Evolutionary conservation across 2,329 filamentous ascomycete genomes (phyloP).

Genomic region (Neonectria sp.): DNA sequence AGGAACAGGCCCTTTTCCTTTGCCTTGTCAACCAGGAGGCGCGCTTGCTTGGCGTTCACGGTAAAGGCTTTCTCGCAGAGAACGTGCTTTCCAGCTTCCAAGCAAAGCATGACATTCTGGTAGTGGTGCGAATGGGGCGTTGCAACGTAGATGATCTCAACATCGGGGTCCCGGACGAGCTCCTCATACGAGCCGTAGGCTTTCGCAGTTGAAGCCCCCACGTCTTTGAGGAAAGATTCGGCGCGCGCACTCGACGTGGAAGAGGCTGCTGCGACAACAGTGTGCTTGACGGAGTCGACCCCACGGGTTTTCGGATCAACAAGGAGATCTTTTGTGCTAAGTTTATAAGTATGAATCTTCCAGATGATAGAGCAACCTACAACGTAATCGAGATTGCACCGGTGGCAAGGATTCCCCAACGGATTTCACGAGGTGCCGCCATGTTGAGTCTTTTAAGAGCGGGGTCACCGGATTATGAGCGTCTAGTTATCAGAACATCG

Average conservation of each 20-base stretch:
- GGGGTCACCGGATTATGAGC: too few species aligned
- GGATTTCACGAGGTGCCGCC: neutral
- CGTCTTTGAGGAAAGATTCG: constrained; percentile 77
- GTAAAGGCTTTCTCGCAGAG: constrained; percentile 93
- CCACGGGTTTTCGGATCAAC: constrained; percentile 78
- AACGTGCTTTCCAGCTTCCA: constrained; percentile 87
- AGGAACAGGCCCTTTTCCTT: constrained; percentile 79
- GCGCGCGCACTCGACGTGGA: constrained; percentile 80
- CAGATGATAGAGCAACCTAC: neutral
- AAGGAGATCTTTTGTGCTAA: constrained; percentile 75
- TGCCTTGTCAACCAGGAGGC: constrained; percentile 79
- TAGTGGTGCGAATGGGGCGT: constrained; percentile 94
- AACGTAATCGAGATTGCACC: neutral
- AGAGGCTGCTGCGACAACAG: constrained; percentile 84
- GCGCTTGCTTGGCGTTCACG: constrained; percentile 82
- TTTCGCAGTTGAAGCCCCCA: constrained; percentile 74
- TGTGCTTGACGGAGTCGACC: constrained; percentile 80
- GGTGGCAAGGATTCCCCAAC: neutral
- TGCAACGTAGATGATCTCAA: constrained; percentile 89
- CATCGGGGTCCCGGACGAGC: constrained; percentile 80
- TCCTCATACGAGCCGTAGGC: constrained; percentile 86
- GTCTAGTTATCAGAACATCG: too few species aligned
- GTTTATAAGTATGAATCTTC: neutral
- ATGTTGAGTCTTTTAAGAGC: neutral
- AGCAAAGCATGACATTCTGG: constrained; percentile 85